Evolutionary conservation across 345 rosid genomes (phyloP), one percentile per base, ranked within the genome.

Genomic region (Hibiscus mutabilis): DNA sequence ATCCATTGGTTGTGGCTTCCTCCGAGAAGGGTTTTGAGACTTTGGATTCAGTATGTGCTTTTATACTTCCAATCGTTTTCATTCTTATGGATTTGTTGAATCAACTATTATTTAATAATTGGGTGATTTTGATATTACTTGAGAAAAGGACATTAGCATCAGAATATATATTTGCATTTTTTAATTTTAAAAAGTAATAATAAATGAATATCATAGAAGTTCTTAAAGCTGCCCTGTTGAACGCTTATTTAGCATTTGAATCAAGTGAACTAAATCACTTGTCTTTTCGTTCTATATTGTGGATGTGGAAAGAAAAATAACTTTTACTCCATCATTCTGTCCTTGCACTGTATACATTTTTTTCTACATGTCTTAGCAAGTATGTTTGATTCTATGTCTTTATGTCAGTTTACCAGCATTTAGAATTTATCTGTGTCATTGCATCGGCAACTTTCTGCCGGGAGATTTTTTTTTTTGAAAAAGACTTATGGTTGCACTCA

Each of bases 1-100:
- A 83, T 67, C 97, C 99, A 4, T 78, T 95, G 79, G 99, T 82
- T 66, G 76, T 86, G 75, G 97, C 97, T 1, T 95, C 94, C 90
- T 80, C 92, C 74, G 86, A 84, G 83, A 92, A 86, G 67, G 97
- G 97, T 49, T 92, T 88, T 69, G 97, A 83, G 84, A 86, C 97
- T 37, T 76, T 95, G 84, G 97, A 95, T 79, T 77, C 77, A 73
- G 97, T 92, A 89, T 84, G 76, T 71, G 68, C 67, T 11, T 21
- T 46, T 66, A 65, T 66, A 72, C 16, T 58, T 21, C 27, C 44
- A 49, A 5, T 22, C 53, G 2, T 33, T 55, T 57, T 21, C 22
- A 65, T 18, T 46, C 5, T 21, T 22, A 46, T 46, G 9, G 1
- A 52, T 72, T 44, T 63, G 18, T 51, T 64, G 42, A 60, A 25